These are phyloP conservation scores for Calonectria montana DNA, from an alignment of 2,329 filamentous ascomycete species.

Conservation along the genomic window DNA sequence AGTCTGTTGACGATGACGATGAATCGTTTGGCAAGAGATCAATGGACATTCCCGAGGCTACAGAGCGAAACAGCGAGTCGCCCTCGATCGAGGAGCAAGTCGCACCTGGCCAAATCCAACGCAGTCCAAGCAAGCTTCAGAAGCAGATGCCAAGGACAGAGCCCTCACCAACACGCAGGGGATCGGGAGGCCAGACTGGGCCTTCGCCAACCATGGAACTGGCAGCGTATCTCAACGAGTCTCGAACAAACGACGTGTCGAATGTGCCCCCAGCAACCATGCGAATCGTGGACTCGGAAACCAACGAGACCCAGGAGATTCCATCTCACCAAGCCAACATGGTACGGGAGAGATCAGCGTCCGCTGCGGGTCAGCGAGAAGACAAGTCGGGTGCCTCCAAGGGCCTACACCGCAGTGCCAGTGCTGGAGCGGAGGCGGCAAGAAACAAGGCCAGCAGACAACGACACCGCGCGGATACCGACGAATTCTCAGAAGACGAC, in stretches of 20 bases:
- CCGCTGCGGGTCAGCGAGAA: constrained; percentile 50
- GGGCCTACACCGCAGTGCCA: constrained; percentile 40
- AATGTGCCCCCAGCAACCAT: constrained; percentile 68
- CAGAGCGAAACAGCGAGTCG: constrained; percentile 53
- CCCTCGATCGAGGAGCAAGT: constrained; percentile 53
- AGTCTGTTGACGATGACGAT: constrained; percentile 66
- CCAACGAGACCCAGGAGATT: constrained; percentile 54
- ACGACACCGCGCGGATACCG: constrained; percentile 73
- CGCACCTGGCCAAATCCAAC: constrained; percentile 64
- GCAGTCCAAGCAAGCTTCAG: constrained; percentile 75
- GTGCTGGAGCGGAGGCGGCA: constrained; percentile 54
- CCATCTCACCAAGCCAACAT: constrained; percentile 47
- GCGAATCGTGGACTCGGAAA: constrained; percentile 69
- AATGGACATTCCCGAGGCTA: constrained; percentile 62
- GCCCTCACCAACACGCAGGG: constrained; percentile 58
- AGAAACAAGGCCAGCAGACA: constrained; percentile 63
- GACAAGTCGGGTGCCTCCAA: constrained; percentile 47
- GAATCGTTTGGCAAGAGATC: constrained; percentile 72
- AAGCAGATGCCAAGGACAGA: constrained; percentile 70
- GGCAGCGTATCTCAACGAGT: constrained; percentile 56
- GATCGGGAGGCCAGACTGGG: constrained; percentile 42
- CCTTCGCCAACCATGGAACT: constrained; percentile 54
- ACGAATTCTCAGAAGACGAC: constrained; percentile 71
- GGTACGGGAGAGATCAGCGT: constrained; percentile 47
- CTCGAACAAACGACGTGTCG: constrained; percentile 62